Conservation (phyloP, 768 basidiomycete species). For the Serendipita sp. region DNA sequence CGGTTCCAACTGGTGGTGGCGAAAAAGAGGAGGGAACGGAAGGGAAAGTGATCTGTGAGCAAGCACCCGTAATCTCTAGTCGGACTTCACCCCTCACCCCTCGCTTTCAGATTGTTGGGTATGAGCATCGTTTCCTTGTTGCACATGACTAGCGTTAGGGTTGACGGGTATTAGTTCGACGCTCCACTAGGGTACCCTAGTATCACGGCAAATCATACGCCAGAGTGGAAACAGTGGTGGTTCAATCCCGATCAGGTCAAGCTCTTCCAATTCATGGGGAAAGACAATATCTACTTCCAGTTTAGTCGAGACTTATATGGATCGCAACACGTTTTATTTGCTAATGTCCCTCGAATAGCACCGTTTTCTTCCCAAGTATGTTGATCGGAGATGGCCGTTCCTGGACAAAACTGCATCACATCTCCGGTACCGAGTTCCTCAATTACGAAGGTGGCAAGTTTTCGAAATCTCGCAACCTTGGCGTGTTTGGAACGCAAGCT, state of each 20-base stretch:
- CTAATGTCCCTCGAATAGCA: constrained; percentile 20
- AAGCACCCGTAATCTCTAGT: not conserved
- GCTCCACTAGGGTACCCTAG: constrained; percentile 94
- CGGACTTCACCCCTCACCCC: not conserved
- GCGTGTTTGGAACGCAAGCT: constrained; percentile 91
- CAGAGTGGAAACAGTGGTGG: constrained; percentile 98
- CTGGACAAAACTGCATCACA: constrained; percentile 88
- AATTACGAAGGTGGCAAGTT: constrained; percentile 99
- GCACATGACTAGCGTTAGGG: not conserved
- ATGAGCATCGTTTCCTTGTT: not conserved
- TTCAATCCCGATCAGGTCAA: constrained; percentile 76
- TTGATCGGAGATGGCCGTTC: constrained; percentile 75
- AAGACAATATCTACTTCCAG: constrained; percentile 98
- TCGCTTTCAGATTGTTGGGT: not conserved
- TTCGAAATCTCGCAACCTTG: constrained; percentile 91
- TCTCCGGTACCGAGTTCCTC: constrained; percentile 93
- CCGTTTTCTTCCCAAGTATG: constrained; percentile 84
- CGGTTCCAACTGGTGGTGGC: constrained; percentile 58
- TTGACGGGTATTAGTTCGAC: constrained; percentile 50
- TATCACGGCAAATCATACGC: constrained; percentile 89
- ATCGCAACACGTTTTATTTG: not conserved
- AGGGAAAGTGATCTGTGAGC: constrained; percentile 89
- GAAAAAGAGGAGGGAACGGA: constrained; percentile 74
- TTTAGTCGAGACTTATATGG: not conserved
- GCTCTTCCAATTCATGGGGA: constrained; percentile 99